Evolutionary conservation across 2,329 filamentous ascomycete species (phyloP).

Genomic region (Ophiocordyceps robertsii): DNA sequence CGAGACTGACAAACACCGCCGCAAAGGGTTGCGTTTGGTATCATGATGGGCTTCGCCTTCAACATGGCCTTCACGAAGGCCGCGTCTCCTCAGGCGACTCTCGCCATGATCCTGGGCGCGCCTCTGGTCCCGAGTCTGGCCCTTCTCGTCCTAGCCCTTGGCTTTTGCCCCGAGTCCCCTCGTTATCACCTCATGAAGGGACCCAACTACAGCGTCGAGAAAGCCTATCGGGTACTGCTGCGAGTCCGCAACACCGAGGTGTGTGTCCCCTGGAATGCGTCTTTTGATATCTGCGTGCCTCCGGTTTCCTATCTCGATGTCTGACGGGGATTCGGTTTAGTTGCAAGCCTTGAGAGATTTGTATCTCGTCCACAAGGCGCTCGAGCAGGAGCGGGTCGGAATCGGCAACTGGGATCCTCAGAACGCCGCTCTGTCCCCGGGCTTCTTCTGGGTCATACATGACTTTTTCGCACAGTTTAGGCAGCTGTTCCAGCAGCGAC

Average conservation of each 20-base stretch:
- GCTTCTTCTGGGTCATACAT: constrained; percentile 13
- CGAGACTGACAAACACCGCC: constrained; percentile 5
- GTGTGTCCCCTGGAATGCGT: background rate
- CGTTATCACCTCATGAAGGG: constrained; percentile 26
- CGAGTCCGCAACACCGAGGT: constrained; percentile 23
- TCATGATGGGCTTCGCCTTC: constrained; percentile 20
- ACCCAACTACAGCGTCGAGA: constrained; percentile 20
- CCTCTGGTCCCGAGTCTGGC: constrained; percentile 22
- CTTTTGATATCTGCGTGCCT: no score
- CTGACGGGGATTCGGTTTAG: constrained; percentile 6
- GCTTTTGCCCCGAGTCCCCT: constrained; percentile 27
- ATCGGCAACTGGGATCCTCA: constrained; percentile 9
- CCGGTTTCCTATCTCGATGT: background rate
- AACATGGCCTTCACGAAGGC: constrained; percentile 22
- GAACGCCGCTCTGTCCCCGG: constrained; percentile 9
- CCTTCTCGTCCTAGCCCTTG: constrained; percentile 19
- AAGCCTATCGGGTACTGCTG: constrained; percentile 20
- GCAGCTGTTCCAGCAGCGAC: constrained; percentile 14
- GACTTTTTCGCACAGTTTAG: constrained; percentile 14
- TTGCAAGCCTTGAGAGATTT: constrained; percentile 27
- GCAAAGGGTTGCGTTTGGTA: constrained; percentile 19
- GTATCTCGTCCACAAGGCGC: constrained; percentile 23
- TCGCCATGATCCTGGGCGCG: constrained; percentile 22
- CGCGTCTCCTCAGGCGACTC: constrained; percentile 3
- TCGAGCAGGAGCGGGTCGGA: constrained; percentile 15